Conservation (phyloP, 2,329 filamentous ascomycete genomes). For the Epichloe hybrida region DNA sequence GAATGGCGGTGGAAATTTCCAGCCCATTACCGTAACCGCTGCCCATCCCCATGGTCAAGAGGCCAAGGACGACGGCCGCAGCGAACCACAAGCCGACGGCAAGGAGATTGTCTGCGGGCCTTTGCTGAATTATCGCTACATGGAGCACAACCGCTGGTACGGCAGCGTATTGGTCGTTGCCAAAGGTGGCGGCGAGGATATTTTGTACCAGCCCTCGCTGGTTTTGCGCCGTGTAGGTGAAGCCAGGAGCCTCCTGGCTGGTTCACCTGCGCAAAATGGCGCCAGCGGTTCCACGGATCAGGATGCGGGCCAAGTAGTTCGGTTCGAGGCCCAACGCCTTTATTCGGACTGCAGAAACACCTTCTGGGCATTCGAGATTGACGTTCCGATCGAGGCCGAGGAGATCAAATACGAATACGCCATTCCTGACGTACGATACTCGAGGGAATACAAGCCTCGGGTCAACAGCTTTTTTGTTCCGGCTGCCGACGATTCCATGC, state of each 20-base stretch:
- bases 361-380: constrained; percentile 85
- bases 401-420: constrained; percentile 72
- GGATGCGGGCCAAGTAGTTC: constrained; percentile 28
- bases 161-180: constrained; percentile 80
- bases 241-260: constrained; percentile 8
- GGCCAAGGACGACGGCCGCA: constrained; percentile 4
- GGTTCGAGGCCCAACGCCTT: constrained; percentile 33
- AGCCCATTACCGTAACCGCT: constrained; percentile 36
- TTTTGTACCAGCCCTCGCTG: constrained; percentile 46
- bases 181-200: constrained; percentile 50
- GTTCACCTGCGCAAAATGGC: constrained; percentile 14
- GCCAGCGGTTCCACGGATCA: constrained; percentile 12
- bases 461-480: constrained; percentile 81
- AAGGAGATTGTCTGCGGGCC: constrained; percentile 58
- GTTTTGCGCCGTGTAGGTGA: constrained; percentile 32
- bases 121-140: constrained; percentile 64
- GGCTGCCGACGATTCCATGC: constrained; percentile 74
- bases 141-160: constrained; percentile 61
- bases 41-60: constrained; percentile 6
- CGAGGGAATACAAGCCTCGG: constrained; percentile 39
- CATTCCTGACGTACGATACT: constrained; percentile 52
- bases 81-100: constrained; percentile 24
- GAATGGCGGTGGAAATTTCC: constrained; percentile 23
- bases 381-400: constrained; percentile 55
- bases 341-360: constrained; percentile 57